phyloP scores from a whole-genome alignment of 768 basidiomycete genomes.

The Podaxis sp. region DNA sequence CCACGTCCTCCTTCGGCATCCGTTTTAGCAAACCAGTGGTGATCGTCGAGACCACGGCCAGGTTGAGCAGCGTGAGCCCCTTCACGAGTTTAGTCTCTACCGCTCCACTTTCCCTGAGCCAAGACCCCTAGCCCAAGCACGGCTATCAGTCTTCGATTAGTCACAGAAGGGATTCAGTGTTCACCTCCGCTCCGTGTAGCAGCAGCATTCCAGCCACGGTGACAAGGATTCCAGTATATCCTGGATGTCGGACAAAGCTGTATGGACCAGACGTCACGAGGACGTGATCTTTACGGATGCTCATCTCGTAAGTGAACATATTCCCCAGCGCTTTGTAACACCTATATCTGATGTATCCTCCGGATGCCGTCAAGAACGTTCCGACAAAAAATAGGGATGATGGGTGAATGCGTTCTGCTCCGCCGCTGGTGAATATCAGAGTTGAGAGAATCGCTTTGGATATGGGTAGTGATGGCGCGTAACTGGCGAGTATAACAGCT shows the following conservation, averaged over 20 bases:
- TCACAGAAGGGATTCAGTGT: slow-evolving; percentile 12
- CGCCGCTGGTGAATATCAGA: slow-evolving; percentile 23
- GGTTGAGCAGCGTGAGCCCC: slow-evolving; percentile 23
- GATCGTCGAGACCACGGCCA: slow-evolving; percentile 29
- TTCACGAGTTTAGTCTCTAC: slow-evolving; percentile 31
- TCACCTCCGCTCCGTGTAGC: slow-evolving; percentile 35
- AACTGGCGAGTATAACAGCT: slow-evolving; percentile 32
- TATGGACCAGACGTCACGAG: slow-evolving; percentile 52
- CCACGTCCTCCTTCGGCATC: slow-evolving; percentile 45
- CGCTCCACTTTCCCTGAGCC: slow-evolving; percentile 41
- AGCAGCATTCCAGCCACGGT: slow-evolving; percentile 32
- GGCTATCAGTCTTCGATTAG: background rate
- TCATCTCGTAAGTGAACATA: slow-evolving; percentile 53
- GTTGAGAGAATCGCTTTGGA: slow-evolving; percentile 26
- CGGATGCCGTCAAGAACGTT: slow-evolving; percentile 33
- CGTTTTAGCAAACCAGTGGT: slow-evolving; percentile 34
- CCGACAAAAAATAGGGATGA: slow-evolving; percentile 36
- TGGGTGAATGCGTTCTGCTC: slow-evolving; percentile 23
- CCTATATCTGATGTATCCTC: slow-evolving; percentile 37
- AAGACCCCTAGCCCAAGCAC: slow-evolving; percentile 34
- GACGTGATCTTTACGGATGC: slow-evolving; percentile 42
- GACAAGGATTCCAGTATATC: slow-evolving; percentile 43
- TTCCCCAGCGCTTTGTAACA: slow-evolving; percentile 47
- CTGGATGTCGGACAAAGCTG: slow-evolving; percentile 45
- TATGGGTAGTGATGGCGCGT: slow-evolving; percentile 20